Conservation (phyloP, 73 alveolate species). For the Uronychia binucleata region DNA sequence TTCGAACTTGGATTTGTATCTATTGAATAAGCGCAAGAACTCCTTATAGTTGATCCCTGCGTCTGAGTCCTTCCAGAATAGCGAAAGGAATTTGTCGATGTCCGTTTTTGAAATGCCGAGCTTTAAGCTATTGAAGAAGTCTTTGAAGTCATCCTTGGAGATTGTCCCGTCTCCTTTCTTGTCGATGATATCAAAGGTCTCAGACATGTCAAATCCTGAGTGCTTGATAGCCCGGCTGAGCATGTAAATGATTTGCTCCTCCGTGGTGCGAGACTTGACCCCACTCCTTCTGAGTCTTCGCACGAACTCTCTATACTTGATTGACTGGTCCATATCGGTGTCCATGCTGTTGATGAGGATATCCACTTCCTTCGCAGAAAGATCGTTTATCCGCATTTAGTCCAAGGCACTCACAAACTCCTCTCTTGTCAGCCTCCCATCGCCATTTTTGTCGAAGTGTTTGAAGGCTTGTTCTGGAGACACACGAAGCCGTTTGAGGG, state of each 20-base stretch:
- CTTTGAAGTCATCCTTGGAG: constrained; percentile 59
- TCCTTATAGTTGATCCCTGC: constrained; percentile 62
- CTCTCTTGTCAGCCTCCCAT: constrained; percentile 54
- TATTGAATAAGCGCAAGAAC: constrained; percentile 48
- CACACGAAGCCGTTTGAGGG: constrained; percentile 43
- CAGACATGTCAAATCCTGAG: constrained; percentile 20
- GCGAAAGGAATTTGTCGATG: constrained; percentile 46
- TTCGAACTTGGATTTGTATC: constrained; percentile 39
- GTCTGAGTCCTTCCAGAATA: constrained; percentile 58
- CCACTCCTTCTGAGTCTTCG: constrained; percentile 60
- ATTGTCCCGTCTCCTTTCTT: constrained; percentile 38
- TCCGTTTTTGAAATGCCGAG: constrained; percentile 22
- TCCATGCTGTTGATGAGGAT: constrained; percentile 55
- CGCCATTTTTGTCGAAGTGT: constrained; percentile 59
- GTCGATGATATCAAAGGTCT: constrained; percentile 54
- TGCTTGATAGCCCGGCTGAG: constrained; percentile 29
- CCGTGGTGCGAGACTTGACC: constrained; percentile 46
- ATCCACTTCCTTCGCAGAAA: constrained; percentile 43
- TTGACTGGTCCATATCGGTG: constrained; percentile 41
- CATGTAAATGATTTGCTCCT: constrained; percentile 47
- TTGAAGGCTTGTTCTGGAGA: constrained; percentile 65
- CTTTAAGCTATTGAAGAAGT: constrained; percentile 29
- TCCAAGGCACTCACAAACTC: constrained; percentile 62
- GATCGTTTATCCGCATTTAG: constrained; percentile 49
- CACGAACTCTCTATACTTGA: constrained; percentile 53